phyloP scores from a whole-genome alignment of 345 rosid genomes.

The Gossypium turneri region DNA sequence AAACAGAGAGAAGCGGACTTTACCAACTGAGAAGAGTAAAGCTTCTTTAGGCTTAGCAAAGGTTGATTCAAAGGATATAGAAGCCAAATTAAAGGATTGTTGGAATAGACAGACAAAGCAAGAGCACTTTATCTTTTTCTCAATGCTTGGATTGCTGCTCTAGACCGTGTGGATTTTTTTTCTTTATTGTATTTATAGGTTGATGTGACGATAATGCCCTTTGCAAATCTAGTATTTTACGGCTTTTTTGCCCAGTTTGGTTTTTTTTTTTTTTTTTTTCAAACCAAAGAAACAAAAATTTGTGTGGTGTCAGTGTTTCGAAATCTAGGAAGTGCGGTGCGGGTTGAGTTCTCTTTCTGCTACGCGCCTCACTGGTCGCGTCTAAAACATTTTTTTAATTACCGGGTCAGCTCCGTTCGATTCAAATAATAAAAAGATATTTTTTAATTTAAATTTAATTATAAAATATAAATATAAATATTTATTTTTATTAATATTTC shows the following conservation, averaged over 20 bases:
- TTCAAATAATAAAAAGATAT: no score
- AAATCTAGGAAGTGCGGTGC: not conserved
- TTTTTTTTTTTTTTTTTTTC: not conserved
- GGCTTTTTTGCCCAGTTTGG: not conserved
- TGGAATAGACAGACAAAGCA: not conserved
- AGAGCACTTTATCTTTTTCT: constrained; percentile 21
- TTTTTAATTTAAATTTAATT: no score
- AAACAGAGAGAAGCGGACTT: not conserved
- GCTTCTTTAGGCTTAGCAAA: not conserved
- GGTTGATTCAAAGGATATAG: not conserved
- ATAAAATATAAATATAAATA: no score
- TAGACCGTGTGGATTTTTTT: not conserved
- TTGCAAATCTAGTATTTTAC: not conserved
- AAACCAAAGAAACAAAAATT: not conserved
- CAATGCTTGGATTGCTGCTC: not conserved
- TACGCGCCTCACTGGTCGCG: not conserved
- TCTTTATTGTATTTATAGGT: constrained; percentile 12
- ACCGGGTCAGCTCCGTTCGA: no score
- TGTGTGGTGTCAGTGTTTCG: constrained; percentile 4
- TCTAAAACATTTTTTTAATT: not conserved
- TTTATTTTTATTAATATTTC: no score
- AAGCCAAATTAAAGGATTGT: not conserved
- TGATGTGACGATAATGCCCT: constrained; percentile 22
- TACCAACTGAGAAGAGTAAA: constrained; percentile 5
- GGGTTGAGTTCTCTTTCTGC: not conserved